Base-by-base conservation (phyloP, 352 stramenopile genomes). In the Phytophthora ramorum region DNA sequence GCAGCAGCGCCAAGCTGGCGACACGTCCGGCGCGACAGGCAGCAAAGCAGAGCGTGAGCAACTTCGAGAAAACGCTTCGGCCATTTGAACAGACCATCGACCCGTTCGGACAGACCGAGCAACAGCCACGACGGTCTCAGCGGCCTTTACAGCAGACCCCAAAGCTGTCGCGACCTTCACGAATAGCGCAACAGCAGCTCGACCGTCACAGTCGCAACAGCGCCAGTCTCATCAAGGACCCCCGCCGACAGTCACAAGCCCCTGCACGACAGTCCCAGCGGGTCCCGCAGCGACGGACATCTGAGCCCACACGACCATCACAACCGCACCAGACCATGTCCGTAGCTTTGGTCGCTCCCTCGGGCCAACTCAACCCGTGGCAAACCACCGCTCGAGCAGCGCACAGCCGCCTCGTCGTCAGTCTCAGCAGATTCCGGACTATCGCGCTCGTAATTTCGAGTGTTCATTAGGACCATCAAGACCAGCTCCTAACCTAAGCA, bases 31-130 rank as follows among this genome's bases (percentile, higher is more conserved):
- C 51, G 17, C 45, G 45, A 13, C 58, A 72, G 3, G 19, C 30
- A 24, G 43, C 45, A 9, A 63, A 19, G 7, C 35, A 69, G 38
- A 60, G 52, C 3, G 17, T 20, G 17, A 65, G 22, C 22, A 57
- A 65, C 19, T 65, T 50, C 7, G 46, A 73, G 17, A 30, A 60
- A 47, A 67, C 50, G 2, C 63, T 66, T 43, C 51, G 30, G 28
- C 57, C 56, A 3, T 66, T 61, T 26, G 56, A 71, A 6, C 57
- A 67, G 44, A 71, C 63, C 50, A 62, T 49, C 20, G 54, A 22
- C 26, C 53, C 54, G 7, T 55, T 64, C 38, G 45, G 34, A 13
- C 45, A 48, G 46, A 66, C 54, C 22, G 38, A 30, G 43, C 37
- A 44, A 6, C 37, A 17, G 7, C 16, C 37, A 19, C 13, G 37